Evolutionary conservation across 768 basidiomycete species (phyloP).

Genomic region (Inosperma sp.): DNA sequence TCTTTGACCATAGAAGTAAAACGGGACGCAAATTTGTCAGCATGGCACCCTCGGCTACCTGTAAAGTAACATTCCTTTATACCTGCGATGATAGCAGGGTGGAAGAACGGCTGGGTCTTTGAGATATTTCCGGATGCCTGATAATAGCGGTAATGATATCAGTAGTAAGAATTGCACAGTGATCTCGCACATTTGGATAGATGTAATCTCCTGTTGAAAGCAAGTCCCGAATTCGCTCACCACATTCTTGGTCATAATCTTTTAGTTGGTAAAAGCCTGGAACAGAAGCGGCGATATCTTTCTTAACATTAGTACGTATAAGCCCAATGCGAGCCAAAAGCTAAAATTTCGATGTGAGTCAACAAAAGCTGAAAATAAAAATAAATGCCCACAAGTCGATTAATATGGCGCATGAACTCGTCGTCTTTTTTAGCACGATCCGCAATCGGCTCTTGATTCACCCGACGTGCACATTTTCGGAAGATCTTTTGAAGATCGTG

Average conservation of each 20-base stretch:
- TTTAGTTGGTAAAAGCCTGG: not conserved
- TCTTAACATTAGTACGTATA: not conserved
- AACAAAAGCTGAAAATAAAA: not conserved
- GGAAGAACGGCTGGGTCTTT: not conserved
- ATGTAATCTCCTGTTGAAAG: not conserved
- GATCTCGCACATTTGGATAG: not conserved
- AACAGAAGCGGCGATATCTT: not conserved
- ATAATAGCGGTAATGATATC: not conserved
- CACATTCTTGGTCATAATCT: not conserved
- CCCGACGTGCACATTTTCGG: not conserved
- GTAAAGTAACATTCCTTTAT: conserved; percentile 3
- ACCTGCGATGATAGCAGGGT: not conserved
- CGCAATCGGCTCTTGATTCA: not conserved
- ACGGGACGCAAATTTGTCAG: not conserved
- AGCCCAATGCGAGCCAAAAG: not conserved
- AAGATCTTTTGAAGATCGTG: not conserved
- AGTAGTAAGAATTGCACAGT: not conserved
- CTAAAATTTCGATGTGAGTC: not conserved
- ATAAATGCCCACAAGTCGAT: not conserved
- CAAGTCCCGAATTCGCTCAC: not conserved
- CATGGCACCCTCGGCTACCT: not conserved
- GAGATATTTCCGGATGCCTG: not conserved
- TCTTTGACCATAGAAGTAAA: not conserved
- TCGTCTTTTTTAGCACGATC: not conserved
- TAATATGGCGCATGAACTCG: not conserved